These are phyloP conservation scores for Schizosaccharomyces lindneri DNA, from an alignment of 805 yeast species.

Conservation along the genomic window DNA sequence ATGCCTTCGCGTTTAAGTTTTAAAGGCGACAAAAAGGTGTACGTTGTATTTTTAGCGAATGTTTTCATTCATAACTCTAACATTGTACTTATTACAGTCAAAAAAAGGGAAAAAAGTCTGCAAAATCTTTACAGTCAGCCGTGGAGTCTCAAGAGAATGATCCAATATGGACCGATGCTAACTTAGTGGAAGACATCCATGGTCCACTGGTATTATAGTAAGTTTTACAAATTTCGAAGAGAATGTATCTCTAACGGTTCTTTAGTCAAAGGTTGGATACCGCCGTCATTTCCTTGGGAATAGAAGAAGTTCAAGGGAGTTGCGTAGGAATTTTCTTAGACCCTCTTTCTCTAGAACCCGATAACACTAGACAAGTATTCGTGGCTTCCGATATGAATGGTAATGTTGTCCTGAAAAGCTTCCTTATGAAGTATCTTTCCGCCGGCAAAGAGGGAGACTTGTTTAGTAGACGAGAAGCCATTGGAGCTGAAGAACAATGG, in stretches of 20 bases:
- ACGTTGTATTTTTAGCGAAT: neutral
- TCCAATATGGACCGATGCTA: neutral
- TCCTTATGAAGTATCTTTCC: neutral
- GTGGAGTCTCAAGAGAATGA: neutral
- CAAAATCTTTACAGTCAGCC: neutral
- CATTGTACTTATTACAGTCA: neutral
- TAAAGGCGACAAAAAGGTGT: neutral
- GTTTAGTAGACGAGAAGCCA: neutral
- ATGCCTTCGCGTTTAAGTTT: neutral
- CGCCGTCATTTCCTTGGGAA: neutral
- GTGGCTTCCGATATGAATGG: neutral
- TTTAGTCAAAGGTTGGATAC: neutral
- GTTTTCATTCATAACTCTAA: neutral
- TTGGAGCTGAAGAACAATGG: neutral
- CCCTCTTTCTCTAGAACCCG: neutral
- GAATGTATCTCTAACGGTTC: neutral
- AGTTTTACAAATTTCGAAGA: neutral
- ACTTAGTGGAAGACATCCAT: neutral
- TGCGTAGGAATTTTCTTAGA: neutral
- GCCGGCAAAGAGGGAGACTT: neutral
- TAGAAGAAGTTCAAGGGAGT: neutral
- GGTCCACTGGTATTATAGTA: neutral
- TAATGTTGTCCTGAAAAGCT: neutral
- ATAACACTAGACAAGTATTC: neutral
- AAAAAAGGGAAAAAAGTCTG: neutral